Percentiles rank a stretch among this genome's conserved stretches.
Conservation (phyloP, 768 basidiomycete genomes). For the Suillus bovinus region DNA sequence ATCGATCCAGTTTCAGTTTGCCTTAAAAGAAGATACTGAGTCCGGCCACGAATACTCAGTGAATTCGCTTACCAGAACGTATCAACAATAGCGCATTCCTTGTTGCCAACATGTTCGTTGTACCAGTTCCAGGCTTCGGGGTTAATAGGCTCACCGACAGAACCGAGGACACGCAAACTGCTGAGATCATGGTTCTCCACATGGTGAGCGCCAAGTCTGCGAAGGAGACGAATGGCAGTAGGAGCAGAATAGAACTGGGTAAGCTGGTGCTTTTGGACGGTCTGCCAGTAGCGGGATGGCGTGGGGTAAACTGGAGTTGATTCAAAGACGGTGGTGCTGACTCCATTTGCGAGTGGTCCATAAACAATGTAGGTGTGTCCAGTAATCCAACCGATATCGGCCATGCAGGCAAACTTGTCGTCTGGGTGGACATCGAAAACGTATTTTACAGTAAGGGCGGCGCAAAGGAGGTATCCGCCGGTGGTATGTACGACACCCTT, state of each 20-base stretch:
- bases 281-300: slow-evolving; percentile 96
- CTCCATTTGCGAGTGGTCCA: slow-evolving; percentile 86
- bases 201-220: slow-evolving; percentile 82
- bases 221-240: slow-evolving; percentile 91
- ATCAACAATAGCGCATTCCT: slow-evolving; percentile 90
- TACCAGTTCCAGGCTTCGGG: slow-evolving; percentile 99
- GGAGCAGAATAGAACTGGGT: slow-evolving; percentile 97
- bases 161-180: slow-evolving; percentile 83
- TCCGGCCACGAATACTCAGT: neutral
- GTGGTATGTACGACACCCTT: slow-evolving; percentile 96
- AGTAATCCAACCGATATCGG: slow-evolving; percentile 98
- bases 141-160: slow-evolving; percentile 98
- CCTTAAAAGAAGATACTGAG: slow-evolving; percentile 40
- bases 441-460: slow-evolving; percentile 91
- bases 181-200: slow-evolving; percentile 82
- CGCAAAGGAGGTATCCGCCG: slow-evolving; percentile 88
- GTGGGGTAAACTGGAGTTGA: slow-evolving; percentile 96
- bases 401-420: slow-evolving; percentile 97
- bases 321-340: slow-evolving; percentile 90
- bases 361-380: slow-evolving; percentile 97
- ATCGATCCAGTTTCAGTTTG: slow-evolving; percentile 99
- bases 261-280: slow-evolving; percentile 87
- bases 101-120: slow-evolving; percentile 89
- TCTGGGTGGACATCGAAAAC: slow-evolving; percentile 98
- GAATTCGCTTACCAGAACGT: slow-evolving; percentile 69